Evolutionary conservation across 106 monocot species (phyloP), one percentile per base, ranked within the genome.

Genomic region (Acorus calamus): DNA sequence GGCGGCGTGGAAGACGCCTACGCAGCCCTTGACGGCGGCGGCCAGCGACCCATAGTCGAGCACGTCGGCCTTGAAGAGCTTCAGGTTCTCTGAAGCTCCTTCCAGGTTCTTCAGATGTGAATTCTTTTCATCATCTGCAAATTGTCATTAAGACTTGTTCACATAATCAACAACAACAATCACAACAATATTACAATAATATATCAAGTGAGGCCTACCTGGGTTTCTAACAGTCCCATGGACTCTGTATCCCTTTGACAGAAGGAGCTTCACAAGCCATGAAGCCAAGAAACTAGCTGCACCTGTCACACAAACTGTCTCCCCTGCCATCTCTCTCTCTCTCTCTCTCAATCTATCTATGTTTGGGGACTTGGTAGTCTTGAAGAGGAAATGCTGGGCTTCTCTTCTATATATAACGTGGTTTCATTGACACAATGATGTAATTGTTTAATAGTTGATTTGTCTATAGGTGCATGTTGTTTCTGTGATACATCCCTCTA

Each of bases 261-360:
- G 64, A 2, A 64, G 64, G 7, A 49, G 64, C 64, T 64, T 64
- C 64, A 64, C 64, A 7, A 64, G 11, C 64, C 64, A 64, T 12
- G 64, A 64, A 10, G 44, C 64, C 7, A 64, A 14, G 64, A 50
- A 64, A 2, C 64, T 51, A 3, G 50, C 64, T 2, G 64, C 64
- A 7, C 64, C 64, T 3, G 64, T 64, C 50, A 64, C 64, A 51
- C 64, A 64, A 11, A 64, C 64, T 41, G 7, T 8, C 9, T 10
- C 7, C 11, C 11, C 11, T 28, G 28, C 28, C 28, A 28, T 28
- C 28, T 28, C 28, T 28, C 28, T 28, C 28, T 28, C 28, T 28
- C 28, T 28, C 28, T 28, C 28, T 28, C 28, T 28, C 28, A 28
- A 28, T 28, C 28, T 28, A 28, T 28, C 28, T 28, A 28, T 28